Conservation (phyloP, 225 moss, liverwort and hornwort species). For the Thuidium tamariscinum region DNA sequence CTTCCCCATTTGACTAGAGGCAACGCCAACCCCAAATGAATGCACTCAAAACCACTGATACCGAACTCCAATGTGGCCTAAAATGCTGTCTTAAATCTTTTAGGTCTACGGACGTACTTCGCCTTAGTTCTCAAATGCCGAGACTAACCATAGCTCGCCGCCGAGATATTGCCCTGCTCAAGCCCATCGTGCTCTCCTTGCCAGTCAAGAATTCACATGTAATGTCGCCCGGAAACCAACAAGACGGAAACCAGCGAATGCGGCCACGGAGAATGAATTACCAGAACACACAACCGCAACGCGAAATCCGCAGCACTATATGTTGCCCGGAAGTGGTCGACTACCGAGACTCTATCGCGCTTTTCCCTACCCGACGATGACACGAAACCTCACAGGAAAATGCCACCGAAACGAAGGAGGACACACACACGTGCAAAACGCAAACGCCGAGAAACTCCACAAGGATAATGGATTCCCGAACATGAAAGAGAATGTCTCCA, state of each 20-base stretch:
- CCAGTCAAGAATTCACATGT: background rate
- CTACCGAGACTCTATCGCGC: background rate
- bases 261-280: background rate
- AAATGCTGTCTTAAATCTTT: background rate
- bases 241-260: background rate
- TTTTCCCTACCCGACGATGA: background rate
- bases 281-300: background rate
- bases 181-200: slow-evolving; percentile 3
- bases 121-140: background rate
- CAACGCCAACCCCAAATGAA: background rate
- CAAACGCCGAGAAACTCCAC: background rate
- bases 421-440: background rate
- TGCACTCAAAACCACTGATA: background rate
- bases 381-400: background rate
- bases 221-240: background rate
- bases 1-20: slow-evolving; percentile 29
- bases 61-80: background rate
- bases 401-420: background rate
- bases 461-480: background rate
- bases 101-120: background rate
- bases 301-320: background rate
- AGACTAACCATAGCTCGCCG: background rate
- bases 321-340: background rate
- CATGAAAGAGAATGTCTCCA: background rate
- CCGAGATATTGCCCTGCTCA: background rate